These are phyloP conservation scores for Tarenaya hassleriana DNA, from an alignment of 345 rosid genomes.

Conservation along the genomic window DNA sequence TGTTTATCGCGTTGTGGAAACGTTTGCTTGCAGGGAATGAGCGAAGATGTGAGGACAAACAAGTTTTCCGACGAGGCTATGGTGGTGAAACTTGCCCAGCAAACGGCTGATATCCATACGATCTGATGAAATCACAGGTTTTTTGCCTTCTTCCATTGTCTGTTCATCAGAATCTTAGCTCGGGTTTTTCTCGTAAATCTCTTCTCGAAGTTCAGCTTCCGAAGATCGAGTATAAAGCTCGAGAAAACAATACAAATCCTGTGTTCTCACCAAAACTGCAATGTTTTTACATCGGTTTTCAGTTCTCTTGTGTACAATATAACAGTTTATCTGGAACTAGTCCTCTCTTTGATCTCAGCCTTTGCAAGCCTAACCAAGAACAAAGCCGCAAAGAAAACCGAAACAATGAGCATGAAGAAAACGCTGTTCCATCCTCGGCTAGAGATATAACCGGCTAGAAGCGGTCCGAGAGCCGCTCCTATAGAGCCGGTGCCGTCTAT, in stretches of 20 bases:
- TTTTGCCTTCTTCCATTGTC: neutral
- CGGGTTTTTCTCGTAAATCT: too few species aligned
- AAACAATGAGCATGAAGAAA: slow-evolving; percentile 85
- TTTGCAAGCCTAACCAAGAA: slow-evolving; percentile 68
- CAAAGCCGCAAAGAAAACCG: slow-evolving; percentile 76
- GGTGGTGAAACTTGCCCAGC: slow-evolving; percentile 87
- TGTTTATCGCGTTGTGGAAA: too few species aligned
- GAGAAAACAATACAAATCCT: too few species aligned
- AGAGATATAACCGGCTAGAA: slow-evolving; percentile 83
- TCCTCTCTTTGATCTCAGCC: slow-evolving; percentile 70
- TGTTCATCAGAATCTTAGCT: too few species aligned
- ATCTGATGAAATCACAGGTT: slow-evolving; percentile 2
- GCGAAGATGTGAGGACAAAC: slow-evolving; percentile 84
- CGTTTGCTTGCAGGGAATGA: slow-evolving; percentile 98
- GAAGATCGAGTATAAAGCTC: too few species aligned
- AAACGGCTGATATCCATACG: slow-evolving; percentile 63
- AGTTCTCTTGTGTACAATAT: too few species aligned
- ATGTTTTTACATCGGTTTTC: too few species aligned
- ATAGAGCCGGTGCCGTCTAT: slow-evolving; percentile 97
- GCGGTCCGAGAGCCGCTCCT: slow-evolving; percentile 95
- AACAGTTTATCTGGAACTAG: too few species aligned
- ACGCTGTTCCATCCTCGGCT: slow-evolving; percentile 69
- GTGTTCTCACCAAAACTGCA: too few species aligned
- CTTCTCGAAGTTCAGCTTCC: too few species aligned
- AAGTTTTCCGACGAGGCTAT: slow-evolving; percentile 84